These are phyloP conservation scores for Mallotus repandus DNA, from an alignment of 441 rosid genomes.

Conservation along the genomic window DNA sequence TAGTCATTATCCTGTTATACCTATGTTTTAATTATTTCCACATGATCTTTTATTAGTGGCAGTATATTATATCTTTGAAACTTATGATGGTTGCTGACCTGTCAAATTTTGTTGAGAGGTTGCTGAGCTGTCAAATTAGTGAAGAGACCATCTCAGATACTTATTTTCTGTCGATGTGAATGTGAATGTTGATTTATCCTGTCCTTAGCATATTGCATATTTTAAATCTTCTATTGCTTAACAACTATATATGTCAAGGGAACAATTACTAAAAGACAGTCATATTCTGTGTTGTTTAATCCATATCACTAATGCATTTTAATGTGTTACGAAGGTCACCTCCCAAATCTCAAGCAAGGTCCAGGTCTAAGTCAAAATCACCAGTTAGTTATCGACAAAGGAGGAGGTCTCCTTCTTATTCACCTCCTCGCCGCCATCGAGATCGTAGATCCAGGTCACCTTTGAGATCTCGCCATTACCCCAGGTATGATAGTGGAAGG, in stretches of 20 bases:
- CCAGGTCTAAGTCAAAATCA: slow-evolving; percentile 76
- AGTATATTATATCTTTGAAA: background rate
- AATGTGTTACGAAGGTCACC: slow-evolving; percentile 64
- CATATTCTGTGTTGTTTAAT: background rate
- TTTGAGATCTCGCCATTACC: slow-evolving; percentile 47
- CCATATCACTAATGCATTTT: slow-evolving; percentile 17
- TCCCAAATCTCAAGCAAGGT: slow-evolving; percentile 61
- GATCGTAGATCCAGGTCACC: slow-evolving; percentile 78
- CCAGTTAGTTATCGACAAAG: slow-evolving; percentile 63
- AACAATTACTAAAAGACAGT: background rate
- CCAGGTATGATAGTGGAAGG: slow-evolving; percentile 61
- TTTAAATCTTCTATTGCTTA: background rate
- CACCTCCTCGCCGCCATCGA: slow-evolving; percentile 62
- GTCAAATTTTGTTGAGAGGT: background rate
- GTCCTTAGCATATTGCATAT: background rate
- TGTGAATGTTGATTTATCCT: background rate
- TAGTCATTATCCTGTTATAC: background rate
- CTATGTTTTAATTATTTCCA: background rate
- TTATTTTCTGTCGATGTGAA: background rate
- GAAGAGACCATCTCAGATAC: background rate
- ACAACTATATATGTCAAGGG: background rate
- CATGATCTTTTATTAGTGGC: background rate
- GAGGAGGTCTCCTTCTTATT: slow-evolving; percentile 66
- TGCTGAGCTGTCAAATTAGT: background rate
- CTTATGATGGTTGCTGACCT: background rate